Conservation (phyloP, 495 filamentous ascomycete genomes). For the Lophiostoma macrostomum region DNA sequence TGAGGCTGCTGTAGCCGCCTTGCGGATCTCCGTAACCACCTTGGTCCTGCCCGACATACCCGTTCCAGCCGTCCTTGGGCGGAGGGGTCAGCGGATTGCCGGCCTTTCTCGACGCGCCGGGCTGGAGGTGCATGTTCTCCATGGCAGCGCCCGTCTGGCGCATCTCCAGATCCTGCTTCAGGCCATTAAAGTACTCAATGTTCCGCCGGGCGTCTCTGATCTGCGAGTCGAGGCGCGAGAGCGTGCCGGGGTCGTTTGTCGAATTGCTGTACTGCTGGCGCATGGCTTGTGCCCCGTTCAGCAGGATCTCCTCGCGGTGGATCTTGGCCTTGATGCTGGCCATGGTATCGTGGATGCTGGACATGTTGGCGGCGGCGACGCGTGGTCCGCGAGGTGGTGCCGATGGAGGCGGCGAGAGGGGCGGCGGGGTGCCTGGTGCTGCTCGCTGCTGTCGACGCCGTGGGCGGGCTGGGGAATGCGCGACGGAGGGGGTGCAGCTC, state of each 20-base stretch:
- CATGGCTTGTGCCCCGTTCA: conserved; percentile 91
- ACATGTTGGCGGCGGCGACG: conserved; percentile 43
- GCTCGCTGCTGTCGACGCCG: conserved; percentile 10
- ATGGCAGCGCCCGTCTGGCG: conserved; percentile 65
- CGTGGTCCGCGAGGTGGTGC: conserved; percentile 2
- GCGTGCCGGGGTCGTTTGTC: conserved; percentile 85
- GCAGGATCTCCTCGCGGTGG: conserved; percentile 92
- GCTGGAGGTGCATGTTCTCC: conserved; percentile 58
- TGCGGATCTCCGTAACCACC: conserved; percentile 54
- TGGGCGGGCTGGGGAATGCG: background rate
- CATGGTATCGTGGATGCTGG: conserved; percentile 75
- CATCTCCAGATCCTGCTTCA: conserved; percentile 82
- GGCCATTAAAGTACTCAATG: conserved; percentile 89
- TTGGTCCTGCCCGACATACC: conserved; percentile 39
- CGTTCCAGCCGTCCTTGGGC: conserved; percentile 49
- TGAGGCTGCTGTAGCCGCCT: conserved; percentile 54
- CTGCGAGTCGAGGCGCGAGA: conserved; percentile 82
- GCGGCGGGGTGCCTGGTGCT: conserved; percentile 8
- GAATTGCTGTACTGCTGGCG: too few species aligned
- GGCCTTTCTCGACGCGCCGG: conserved; percentile 34
- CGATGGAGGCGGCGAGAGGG: conserved; percentile 20
- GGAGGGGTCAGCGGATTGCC: conserved; percentile 44
- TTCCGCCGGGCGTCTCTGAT: conserved; percentile 91
- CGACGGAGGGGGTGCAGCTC: background rate
- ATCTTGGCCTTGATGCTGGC: conserved; percentile 93